phyloP scores from a whole-genome alignment of 2,329 filamentous ascomycete genomes.

The Colletotrichum limetticola region DNA sequence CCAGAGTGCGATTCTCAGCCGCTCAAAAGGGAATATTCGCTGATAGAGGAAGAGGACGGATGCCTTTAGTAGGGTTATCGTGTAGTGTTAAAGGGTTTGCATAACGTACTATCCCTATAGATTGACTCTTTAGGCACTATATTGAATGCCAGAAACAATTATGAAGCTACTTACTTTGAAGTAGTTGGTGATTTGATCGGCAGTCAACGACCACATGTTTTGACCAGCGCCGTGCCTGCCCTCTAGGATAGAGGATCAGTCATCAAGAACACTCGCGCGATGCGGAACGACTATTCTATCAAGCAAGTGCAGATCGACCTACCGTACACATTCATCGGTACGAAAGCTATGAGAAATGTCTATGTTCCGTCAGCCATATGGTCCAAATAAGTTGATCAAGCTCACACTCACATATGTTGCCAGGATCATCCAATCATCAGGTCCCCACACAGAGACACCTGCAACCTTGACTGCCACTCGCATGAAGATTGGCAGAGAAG shows the following conservation, averaged over 20 bases:
- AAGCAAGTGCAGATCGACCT: background rate
- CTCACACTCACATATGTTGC: background rate
- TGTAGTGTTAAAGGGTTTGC: constrained; percentile 3
- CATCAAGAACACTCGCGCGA: background rate
- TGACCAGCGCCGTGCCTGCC: background rate
- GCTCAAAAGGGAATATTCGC: constrained; percentile 46
- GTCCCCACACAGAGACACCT: background rate
- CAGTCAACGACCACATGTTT: background rate
- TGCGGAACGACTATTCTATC: background rate
- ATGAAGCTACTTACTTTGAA: background rate
- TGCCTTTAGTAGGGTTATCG: constrained; percentile 51
- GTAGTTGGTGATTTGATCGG: background rate
- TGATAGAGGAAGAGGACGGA: constrained; percentile 49
- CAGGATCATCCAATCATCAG: background rate
- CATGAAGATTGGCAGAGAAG: background rate
- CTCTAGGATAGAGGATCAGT: background rate
- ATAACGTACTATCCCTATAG: background rate
- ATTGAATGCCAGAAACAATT: no score
- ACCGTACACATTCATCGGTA: background rate
- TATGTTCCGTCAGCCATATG: background rate
- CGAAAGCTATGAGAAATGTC: background rate
- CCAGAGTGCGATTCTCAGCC: constrained; percentile 39
- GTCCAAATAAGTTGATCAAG: background rate
- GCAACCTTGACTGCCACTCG: background rate
- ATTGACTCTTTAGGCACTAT: background rate